Percentiles rank a stretch among this genome's conserved stretches.
Evolutionary conservation across 352 stramenopile species (phyloP).

Genomic region (Thalassiosira delicatula): DNA sequence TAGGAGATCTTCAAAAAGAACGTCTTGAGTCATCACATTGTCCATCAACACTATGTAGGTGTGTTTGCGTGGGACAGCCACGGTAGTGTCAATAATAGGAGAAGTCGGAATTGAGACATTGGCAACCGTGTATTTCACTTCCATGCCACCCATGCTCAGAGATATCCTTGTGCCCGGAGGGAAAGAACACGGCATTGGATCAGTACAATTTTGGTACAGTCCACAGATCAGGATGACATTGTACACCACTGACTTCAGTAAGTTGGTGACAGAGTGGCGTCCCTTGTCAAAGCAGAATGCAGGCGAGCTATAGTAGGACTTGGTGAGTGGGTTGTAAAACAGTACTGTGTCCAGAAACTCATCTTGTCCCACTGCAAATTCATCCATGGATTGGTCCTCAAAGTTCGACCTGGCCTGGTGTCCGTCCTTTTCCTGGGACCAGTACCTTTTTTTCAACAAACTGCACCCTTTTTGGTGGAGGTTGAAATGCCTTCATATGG

Average conservation of each 20-base stretch:
- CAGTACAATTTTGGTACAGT: not conserved
- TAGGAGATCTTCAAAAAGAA: too few relatives aligned
- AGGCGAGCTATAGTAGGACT: slow-evolving; percentile 11
- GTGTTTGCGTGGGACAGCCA: not conserved
- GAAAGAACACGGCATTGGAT: slow-evolving; percentile 8
- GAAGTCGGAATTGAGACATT: not conserved
- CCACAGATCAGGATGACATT: slow-evolving; percentile 13
- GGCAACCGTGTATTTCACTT: not conserved
- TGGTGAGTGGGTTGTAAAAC: slow-evolving; percentile 35
- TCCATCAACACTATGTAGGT: too few relatives aligned
- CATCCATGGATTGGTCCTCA: not conserved
- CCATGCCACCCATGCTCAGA: not conserved
- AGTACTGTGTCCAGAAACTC: not conserved
- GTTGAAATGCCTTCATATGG: too few relatives aligned
- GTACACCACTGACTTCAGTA: slow-evolving; percentile 3
- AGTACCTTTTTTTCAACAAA: too few relatives aligned
- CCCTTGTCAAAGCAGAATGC: slow-evolving; percentile 11
- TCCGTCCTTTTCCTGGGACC: not conserved
- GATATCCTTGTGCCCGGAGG: slow-evolving; percentile 1
- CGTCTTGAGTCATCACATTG: not conserved
- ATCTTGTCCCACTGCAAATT: not conserved
- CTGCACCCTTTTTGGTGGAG: too few relatives aligned
- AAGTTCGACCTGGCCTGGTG: not conserved
- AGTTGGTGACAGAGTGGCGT: not conserved
- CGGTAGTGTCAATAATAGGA: not conserved